Conservation (phyloP, 2,329 filamentous ascomycete genomes). For the Fusarium sp. region DNA sequence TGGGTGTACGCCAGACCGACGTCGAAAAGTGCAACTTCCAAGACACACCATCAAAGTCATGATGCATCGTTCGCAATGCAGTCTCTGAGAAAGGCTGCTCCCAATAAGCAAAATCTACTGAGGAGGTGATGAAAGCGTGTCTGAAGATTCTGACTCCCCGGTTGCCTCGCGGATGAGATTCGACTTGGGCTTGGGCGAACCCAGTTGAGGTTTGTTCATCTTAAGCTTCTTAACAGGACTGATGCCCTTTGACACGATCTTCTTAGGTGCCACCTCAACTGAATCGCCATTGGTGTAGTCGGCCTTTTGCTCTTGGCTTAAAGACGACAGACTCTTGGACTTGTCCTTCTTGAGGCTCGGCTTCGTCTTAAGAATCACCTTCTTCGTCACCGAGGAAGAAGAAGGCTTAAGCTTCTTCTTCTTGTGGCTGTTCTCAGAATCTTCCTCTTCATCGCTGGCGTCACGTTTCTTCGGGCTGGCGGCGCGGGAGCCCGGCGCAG, state of each 20-base stretch:
- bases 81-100: neutral
- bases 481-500: constrained; percentile 64
- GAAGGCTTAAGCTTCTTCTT: constrained; percentile 68
- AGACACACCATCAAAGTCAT: neutral
- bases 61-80: constrained; percentile 2
- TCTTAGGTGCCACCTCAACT: constrained; percentile 51
- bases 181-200: constrained; percentile 60
- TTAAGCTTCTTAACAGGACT: constrained; percentile 58
- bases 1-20: constrained; percentile 4
- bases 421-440: constrained; percentile 62
- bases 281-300: constrained; percentile 45
- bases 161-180: constrained; percentile 60
- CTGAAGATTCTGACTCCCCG: constrained; percentile 67
- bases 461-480: constrained; percentile 68
- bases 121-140: constrained; percentile 66
- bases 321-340: constrained; percentile 60
- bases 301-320: constrained; percentile 61
- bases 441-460: constrained; percentile 65
- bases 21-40: neutral
- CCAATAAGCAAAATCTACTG: constrained; percentile 11
- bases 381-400: constrained; percentile 56
- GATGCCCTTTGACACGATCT: constrained; percentile 50
- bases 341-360: constrained; percentile 65
- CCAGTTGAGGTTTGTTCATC: constrained; percentile 58
- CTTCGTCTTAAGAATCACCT: constrained; percentile 67